Conservation (phyloP, 2,329 filamentous ascomycete genomes). For the Aureobasidium sp. region DNA sequence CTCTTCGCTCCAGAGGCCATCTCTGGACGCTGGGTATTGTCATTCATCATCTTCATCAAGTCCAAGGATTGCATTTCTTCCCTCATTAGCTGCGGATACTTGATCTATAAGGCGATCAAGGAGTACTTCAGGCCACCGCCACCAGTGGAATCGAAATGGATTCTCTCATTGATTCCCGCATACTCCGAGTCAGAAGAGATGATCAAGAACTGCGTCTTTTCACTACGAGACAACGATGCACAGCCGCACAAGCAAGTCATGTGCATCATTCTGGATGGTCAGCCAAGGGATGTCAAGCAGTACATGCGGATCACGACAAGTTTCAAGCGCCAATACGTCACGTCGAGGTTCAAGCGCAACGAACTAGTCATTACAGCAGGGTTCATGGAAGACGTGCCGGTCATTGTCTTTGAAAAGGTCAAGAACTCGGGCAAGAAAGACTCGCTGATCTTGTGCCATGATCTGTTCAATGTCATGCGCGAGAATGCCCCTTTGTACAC, state of each 20-base stretch:
- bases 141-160: conserved; percentile 17
- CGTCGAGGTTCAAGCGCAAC: conserved; percentile 17
- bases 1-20: neutral
- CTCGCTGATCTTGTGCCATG: conserved; percentile 19
- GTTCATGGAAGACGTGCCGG: conserved; percentile 21
- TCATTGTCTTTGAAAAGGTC: conserved; percentile 19
- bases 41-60: conserved; percentile 20
- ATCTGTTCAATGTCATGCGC: conserved; percentile 20
- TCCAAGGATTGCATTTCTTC: conserved; percentile 20
- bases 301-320: conserved; percentile 18
- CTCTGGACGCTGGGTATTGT: conserved; percentile 16
- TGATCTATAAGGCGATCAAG: conserved; percentile 13
- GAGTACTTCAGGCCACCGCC: conserved; percentile 11
- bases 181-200: conserved; percentile 20
- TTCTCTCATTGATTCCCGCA: conserved; percentile 20
- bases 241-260: conserved; percentile 20
- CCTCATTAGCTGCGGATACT: conserved; percentile 12
- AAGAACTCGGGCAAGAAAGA: conserved; percentile 21
- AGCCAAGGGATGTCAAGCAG: conserved; percentile 16
- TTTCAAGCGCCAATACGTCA: conserved; percentile 18
- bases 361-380: conserved; percentile 18
- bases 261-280: conserved; percentile 19
- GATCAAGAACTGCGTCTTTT: conserved; percentile 20
- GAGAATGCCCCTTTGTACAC: conserved; percentile 17
- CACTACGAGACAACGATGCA: conserved; percentile 19